Base-by-base conservation (phyloP, 2,329 filamentous ascomycete species). In the Clarireedia monteithiana region DNA sequence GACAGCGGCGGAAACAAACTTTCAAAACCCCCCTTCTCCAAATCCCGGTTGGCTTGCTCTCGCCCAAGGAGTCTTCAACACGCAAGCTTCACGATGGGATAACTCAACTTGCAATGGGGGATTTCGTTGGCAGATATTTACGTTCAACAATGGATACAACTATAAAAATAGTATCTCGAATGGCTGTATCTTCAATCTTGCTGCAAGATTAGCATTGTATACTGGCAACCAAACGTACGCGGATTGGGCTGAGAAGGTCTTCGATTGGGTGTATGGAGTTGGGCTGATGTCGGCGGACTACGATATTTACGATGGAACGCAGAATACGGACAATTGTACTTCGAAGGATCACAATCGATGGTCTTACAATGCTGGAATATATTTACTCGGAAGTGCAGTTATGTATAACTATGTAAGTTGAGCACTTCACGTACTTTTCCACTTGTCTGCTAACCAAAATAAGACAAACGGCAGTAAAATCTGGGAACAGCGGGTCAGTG, bases 81-180 rank as follows among this genome's bases (percentile, higher is more conserved):
- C 82, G 4, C 88, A 91, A 65, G 81, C 81, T 2, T 74, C 75
- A n/a, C 80, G 86, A 38, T 91, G 87, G 88, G 87, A 91, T 59
- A 53, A 36, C 20, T 48, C 39, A 24, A 72, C 80, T 52, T 94
- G 89, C 63, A 76, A 75, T 12, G 89, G 89, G 45, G 89, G 89
- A 14, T 70, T 94, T 50, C 80, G 86, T 58, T 92, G 88, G 88
- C 89, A 95, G 72, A 89, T 94, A 47, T 91, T 86, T 67, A 75
- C 80, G 1, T 89, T 87, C 75, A 91, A 92, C 67, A 82, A 79
- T 40, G 90, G 90, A n/a, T 95, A 84, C 71, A 78, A 84, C 63
- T 90, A 91, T 76, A 92, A 84, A 65, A 83, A 83, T 59, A 77
- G 79, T 23, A 82, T 83, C 58, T 81, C 81, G 0, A 80, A 82